phyloP scores from a whole-genome alignment of 768 basidiomycete species.

The Trametes sanguinea region DNA sequence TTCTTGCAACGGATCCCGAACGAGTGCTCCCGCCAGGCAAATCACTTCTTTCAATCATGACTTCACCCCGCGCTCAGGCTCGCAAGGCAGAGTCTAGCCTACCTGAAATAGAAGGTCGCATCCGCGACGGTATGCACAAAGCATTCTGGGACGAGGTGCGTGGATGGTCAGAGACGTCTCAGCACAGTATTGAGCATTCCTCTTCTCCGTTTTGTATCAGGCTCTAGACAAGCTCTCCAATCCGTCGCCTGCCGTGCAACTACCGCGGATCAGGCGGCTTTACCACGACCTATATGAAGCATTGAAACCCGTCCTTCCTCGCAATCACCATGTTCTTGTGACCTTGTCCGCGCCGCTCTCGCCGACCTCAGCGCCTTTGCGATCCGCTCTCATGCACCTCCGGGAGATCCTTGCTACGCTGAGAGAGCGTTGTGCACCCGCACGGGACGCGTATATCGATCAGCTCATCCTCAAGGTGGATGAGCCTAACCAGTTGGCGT shows the following conservation, averaged over 20 bases:
- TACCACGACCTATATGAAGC: conserved; percentile 55
- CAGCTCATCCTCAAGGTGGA: conserved; percentile 40
- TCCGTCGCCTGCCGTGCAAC: conserved; percentile 57
- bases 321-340: conserved; percentile 49
- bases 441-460: conserved; percentile 58
- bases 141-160: conserved; percentile 79
- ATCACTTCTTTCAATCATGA: conserved; percentile 66
- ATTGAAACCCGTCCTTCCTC: conserved; percentile 60
- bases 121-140: conserved; percentile 50
- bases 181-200: not conserved
- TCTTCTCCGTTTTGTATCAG: conserved; percentile 37
- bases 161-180: not conserved
- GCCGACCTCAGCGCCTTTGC: conserved; percentile 68
- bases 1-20: conserved; percentile 63
- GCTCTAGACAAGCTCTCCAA: conserved; percentile 57
- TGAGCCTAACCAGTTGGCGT: conserved; percentile 31
- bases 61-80: conserved; percentile 27
- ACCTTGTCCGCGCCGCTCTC: conserved; percentile 59
- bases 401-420: conserved; percentile 54
- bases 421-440: conserved; percentile 65
- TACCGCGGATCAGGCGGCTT: conserved; percentile 57
- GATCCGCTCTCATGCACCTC: conserved; percentile 55
- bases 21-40: conserved; percentile 71
- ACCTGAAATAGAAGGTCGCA: conserved; percentile 48
- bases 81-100: conserved; percentile 21